phyloP scores from a whole-genome alignment of 2,329 filamentous ascomycete genomes.

The Seiridium unicorne region DNA sequence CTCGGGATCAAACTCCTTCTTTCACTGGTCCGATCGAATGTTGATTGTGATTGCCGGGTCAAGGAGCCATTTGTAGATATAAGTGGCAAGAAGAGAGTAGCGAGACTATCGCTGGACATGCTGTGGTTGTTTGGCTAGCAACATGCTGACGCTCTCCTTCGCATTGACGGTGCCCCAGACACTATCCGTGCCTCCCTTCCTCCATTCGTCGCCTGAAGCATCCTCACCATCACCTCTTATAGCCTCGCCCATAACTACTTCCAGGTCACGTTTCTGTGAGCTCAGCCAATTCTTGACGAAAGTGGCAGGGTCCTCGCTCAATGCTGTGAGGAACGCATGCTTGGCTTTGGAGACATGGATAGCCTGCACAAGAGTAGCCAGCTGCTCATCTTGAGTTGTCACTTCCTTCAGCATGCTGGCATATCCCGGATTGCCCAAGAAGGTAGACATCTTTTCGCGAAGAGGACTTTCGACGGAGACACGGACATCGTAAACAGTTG shows the following conservation, averaged over 20 bases:
- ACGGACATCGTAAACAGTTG: constrained; percentile 87
- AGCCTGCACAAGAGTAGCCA: constrained; percentile 79
- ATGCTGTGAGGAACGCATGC: constrained; percentile 78
- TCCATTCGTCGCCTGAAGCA: constrained; percentile 65
- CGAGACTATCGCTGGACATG: constrained; percentile 8
- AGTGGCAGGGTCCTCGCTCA: constrained; percentile 77
- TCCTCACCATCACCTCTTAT: constrained; percentile 60
- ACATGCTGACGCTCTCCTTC: constrained; percentile 60
- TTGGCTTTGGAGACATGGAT: constrained; percentile 84
- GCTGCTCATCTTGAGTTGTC: constrained; percentile 75
- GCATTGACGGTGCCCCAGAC: constrained; percentile 59
- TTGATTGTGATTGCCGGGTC: not conserved
- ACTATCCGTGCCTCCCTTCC: constrained; percentile 54
- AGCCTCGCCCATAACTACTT: constrained; percentile 82
- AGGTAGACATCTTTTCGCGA: constrained; percentile 61
- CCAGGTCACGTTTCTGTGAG: constrained; percentile 86
- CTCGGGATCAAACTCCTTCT: too few species aligned
- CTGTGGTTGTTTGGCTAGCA: constrained; percentile 52
- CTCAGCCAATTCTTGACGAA: constrained; percentile 88
- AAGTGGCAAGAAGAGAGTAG: not conserved
- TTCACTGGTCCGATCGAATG: too few species aligned
- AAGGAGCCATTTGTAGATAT: not conserved
- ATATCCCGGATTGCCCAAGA: constrained; percentile 69
- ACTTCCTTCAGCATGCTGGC: constrained; percentile 74
- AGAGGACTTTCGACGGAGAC: constrained; percentile 84